Evolutionary conservation across 208 protist species (phyloP).

Genomic region (Leishmania gerbilli): DNA sequence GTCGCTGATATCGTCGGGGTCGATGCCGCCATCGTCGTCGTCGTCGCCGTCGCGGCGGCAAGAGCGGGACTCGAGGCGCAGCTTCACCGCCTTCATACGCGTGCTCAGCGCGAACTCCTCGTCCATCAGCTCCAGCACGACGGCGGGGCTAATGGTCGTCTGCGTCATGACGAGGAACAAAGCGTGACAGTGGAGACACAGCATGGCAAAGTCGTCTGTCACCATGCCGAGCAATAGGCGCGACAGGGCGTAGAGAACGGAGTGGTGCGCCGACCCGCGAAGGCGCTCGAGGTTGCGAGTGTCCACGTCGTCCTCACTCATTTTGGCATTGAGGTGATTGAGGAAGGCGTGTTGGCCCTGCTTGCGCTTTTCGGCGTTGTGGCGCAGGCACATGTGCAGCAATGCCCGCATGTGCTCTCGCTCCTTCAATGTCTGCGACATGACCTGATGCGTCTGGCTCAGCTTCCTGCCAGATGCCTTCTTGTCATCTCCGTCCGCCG

Average conservation of each 20-base stretch:
- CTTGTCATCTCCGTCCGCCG: slow-evolving; percentile 3
- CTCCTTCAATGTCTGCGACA: slow-evolving; percentile 77
- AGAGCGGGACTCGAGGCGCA: slow-evolving; percentile 43
- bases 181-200: slow-evolving; percentile 74
- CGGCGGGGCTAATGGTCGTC: slow-evolving; percentile 50
- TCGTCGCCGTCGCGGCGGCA: slow-evolving; percentile 17
- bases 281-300: slow-evolving; percentile 65
- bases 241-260: slow-evolving; percentile 76
- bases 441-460: slow-evolving; percentile 48
- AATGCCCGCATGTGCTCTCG: slow-evolving; percentile 80
- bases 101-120: slow-evolving; percentile 71
- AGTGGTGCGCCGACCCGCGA: slow-evolving; percentile 76
- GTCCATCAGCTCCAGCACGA: slow-evolving; percentile 73
- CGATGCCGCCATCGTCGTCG: slow-evolving; percentile 65
- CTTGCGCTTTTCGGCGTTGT: slow-evolving; percentile 73
- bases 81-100: slow-evolving; percentile 68
- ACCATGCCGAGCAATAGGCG: slow-evolving; percentile 87
- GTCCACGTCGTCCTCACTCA: slow-evolving; percentile 70
- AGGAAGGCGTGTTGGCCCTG: slow-evolving; percentile 86
- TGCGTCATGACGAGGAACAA: slow-evolving; percentile 67
- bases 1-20: slow-evolving; percentile 88
- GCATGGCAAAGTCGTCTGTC: slow-evolving; percentile 79
- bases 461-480: slow-evolving; percentile 37
- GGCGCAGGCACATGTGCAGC: slow-evolving; percentile 85
- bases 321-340: slow-evolving; percentile 73